Conservation (phyloP, 2,329 filamentous ascomycete genomes). For the Lasiodiplodia theobromae region DNA sequence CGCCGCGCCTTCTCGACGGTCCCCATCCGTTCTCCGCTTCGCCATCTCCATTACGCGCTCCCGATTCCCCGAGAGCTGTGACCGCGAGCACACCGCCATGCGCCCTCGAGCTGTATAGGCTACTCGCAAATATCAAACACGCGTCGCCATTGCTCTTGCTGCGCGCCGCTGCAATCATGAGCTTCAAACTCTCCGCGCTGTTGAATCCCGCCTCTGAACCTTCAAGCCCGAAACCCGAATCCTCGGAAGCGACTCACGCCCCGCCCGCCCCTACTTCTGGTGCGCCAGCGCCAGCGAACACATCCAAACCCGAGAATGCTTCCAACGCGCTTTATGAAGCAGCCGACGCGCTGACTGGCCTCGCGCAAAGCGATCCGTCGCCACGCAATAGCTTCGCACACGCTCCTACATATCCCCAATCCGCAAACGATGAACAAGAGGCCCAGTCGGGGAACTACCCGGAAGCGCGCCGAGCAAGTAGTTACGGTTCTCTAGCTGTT, state of each 20-base stretch:
- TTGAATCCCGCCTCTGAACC: constrained; percentile 43
- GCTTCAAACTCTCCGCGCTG: constrained; percentile 43
- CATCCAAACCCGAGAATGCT: not conserved
- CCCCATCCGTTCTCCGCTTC: constrained; percentile 19
- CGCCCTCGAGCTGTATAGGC: not conserved
- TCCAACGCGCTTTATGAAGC: constrained; percentile 44
- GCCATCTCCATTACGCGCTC: constrained; percentile 16
- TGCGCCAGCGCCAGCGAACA: not conserved
- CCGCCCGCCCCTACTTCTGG: not conserved
- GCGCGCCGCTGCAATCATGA: constrained; percentile 32
- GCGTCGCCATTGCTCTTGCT: constrained; percentile 4
- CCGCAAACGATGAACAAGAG: constrained; percentile 15
- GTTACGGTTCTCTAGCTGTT: constrained; percentile 43
- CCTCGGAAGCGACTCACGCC: not conserved
- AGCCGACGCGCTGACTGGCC: constrained; percentile 48
- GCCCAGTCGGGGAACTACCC: not conserved
- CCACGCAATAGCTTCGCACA: constrained; percentile 11
- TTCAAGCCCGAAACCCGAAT: constrained; percentile 10
- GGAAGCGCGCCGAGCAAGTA: constrained; percentile 42
- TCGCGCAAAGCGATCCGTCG: constrained; percentile 35
- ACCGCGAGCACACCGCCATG: constrained; percentile 12
- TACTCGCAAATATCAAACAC: not conserved
- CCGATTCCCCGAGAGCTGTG: not conserved
- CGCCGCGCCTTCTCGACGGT: constrained; percentile 11
- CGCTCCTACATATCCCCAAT: not conserved